Base-by-base conservation (phyloP, 177 flowering plant species). In the Vitis hybrid region DNA sequence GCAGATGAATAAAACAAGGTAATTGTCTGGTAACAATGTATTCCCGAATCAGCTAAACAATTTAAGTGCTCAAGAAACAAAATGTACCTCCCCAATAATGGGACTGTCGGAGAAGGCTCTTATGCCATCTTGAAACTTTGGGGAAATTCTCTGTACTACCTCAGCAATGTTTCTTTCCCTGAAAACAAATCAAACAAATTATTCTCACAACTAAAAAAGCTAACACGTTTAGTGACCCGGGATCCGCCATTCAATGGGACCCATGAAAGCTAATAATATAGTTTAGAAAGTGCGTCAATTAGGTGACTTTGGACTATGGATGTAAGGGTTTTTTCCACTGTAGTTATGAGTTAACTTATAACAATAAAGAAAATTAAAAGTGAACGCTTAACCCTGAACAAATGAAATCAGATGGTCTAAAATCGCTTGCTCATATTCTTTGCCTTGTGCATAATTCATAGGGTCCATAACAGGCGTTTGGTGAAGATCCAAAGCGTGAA, bases 81-180 rank as follows among this genome's bases (percentile, higher is more conserved):
- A 32, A 30, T 52, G 4, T 84, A 93, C 99, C 93, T 95, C 99
- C 55, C 99, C 99, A 66, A 95, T 77, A 66, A 95, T 88, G 40
- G 99, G 99, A 78, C 99, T 95, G 67, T 76, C 86, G 26, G 99
- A 82, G 73, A 77, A 93, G 26, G 93, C 87, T 80, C 83, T 91
- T 40, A 95, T 0, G 45, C 97, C 98, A 72, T 91, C 89, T 79
- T 95, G 99, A 77, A 95, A 95, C 75, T 67, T 89, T 49, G 97
- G 94, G 7, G 95, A 72, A 56, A 93, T 74, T 7, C 72, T 86
- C 51, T 78, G 83, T 45, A 91, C 95, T 75, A 81, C 76, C 62
- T 88, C 97, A 72, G 77, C 67, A 60, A 95, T 87, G 81, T 91
- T 91, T 72, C 95, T 86, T 75, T 95, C 99, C 84, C 99, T 95